phyloP scores from a whole-genome alignment of 2,329 filamentous ascomycete genomes.

The Aspergillus tubingensis region DNA sequence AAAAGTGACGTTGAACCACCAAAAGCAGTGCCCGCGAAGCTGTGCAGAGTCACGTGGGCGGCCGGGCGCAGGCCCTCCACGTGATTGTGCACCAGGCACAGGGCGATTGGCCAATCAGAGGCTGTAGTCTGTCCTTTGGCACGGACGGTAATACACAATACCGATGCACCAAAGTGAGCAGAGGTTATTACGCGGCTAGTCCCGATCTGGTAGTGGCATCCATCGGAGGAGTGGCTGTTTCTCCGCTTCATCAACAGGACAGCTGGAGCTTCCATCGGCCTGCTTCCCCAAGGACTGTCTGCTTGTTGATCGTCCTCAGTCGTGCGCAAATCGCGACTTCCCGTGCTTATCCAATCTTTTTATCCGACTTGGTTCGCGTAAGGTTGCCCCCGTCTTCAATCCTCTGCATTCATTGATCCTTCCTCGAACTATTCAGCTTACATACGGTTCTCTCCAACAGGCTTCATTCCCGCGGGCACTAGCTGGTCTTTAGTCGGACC shows the following conservation, averaged over 20 bases:
- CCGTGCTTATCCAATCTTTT: neutral
- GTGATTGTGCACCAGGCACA: conserved; percentile 19
- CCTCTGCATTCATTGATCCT: neutral
- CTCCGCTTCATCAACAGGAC: conserved; percentile 17
- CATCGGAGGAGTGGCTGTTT: neutral
- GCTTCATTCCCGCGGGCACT: conserved; percentile 15
- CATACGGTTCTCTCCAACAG: conserved; percentile 9
- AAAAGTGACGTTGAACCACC: conserved; percentile 37
- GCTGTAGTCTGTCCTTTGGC: conserved; percentile 36
- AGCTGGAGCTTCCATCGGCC: conserved; percentile 13
- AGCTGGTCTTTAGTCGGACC: conserved; percentile 17
- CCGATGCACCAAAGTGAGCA: conserved; percentile 12
- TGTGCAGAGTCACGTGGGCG: conserved; percentile 23
- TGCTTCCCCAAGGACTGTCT: neutral
- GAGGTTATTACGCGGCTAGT: neutral
- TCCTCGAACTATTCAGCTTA: conserved; percentile 1
- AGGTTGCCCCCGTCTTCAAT: neutral
- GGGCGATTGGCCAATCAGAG: conserved; percentile 28
- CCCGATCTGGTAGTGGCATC: neutral
- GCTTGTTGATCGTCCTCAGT: conserved; percentile 1
- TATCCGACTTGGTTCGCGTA: conserved; percentile 6
- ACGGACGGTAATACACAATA: conserved; percentile 24
- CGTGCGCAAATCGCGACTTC: conserved; percentile 10
- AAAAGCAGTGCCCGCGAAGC: conserved; percentile 21
- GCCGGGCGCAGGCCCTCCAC: conserved; percentile 11